Base-by-base conservation (phyloP, 2,329 filamentous ascomycete genomes). In the Clarireedia paspali region DNA sequence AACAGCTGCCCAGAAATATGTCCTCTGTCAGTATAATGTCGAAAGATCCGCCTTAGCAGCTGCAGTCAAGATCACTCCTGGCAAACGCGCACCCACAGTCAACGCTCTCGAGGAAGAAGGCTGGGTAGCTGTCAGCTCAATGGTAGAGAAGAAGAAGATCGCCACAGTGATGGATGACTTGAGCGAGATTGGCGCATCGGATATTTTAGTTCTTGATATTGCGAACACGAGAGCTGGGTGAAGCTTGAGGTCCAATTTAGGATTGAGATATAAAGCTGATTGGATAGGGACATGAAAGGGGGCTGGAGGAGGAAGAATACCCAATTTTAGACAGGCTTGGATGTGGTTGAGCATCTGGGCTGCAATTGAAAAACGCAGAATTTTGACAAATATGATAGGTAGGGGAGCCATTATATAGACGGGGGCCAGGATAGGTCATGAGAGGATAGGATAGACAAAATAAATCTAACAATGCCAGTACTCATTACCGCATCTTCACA, bases 21-120 rank as follows among this genome's bases (percentile, higher is more conserved):
- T 97, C 27, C 82, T 97, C 30, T 97, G 94, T 77, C 91, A 95
- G 69, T 99, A 97, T 79, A 99, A 99, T 74, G 83, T 97, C 57
- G 81, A 88, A 64, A 84, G 91, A 59, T 70, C 73, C 48, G 80
- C 82, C 53, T 81, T 99, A 56, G 67, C 77, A 6, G 75, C 77
- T 34, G 91, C 88, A 7, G 82, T 80, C 47, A 80, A 80, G 64
- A 88, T 97, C 69, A 96, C 94, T 0, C 94, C 94, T 0, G 94
- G 94, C 60, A 96, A 94, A 76, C 87, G 94, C 50, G 91, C 94
- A 2, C 89, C 94, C 2, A 97, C 92, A 2, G 80, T 97, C 64
- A 96, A 88, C n/a, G 77, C 87, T 15, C 78, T 99, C 3, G 92
- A 96, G 63, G 88, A 89, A 68, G 83, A 89, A 55, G 88, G 85